These are phyloP conservation scores for Xylaria venustula DNA, from an alignment of 495 filamentous ascomycete genomes.

Conservation along the genomic window DNA sequence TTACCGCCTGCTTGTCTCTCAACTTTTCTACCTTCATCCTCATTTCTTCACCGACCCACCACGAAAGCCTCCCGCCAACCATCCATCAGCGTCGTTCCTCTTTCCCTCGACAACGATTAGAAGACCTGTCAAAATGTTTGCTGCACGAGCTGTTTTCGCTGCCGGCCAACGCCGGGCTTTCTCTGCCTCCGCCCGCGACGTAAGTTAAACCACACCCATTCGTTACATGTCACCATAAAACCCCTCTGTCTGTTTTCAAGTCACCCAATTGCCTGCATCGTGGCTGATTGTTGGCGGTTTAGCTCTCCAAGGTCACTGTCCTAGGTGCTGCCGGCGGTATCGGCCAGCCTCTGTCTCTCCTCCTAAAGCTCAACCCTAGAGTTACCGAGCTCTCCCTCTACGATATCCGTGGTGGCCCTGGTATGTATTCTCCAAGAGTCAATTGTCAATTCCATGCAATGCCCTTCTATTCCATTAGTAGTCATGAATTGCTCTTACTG, in stretches of 20 bases:
- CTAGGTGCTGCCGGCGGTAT: constrained; percentile 96
- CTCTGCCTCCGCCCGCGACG: constrained; percentile 87
- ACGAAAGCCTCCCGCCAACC: too few relatives aligned
- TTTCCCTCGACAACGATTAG: not conserved
- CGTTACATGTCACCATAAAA: constrained; percentile 15
- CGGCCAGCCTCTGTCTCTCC: constrained; percentile 94
- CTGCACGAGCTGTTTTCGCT: constrained; percentile 30
- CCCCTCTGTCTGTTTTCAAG: too few relatives aligned
- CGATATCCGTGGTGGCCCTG: constrained; percentile 92
- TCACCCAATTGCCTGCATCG: not conserved
- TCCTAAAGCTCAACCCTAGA: constrained; percentile 96
- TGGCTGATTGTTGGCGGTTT: constrained; percentile 13
- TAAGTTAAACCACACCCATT: constrained; percentile 42
- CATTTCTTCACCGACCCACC: too few relatives aligned
- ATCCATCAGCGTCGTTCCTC: not conserved
- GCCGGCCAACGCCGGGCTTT: constrained; percentile 83
- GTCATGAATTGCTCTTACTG: not conserved
- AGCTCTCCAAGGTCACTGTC: constrained; percentile 96
- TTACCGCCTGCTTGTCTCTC: too few relatives aligned
- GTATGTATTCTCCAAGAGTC: constrained; percentile 59
- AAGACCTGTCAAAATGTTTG: constrained; percentile 20
- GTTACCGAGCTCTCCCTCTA: constrained; percentile 91
- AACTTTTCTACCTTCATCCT: too few relatives aligned
- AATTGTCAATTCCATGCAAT: too few relatives aligned
- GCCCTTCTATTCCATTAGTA: too few relatives aligned